A percentile compares a stretch with the other conserved stretches of the same genome.
Conservation (phyloP, 331 rosid species). For the Acacia concinna region DNA sequence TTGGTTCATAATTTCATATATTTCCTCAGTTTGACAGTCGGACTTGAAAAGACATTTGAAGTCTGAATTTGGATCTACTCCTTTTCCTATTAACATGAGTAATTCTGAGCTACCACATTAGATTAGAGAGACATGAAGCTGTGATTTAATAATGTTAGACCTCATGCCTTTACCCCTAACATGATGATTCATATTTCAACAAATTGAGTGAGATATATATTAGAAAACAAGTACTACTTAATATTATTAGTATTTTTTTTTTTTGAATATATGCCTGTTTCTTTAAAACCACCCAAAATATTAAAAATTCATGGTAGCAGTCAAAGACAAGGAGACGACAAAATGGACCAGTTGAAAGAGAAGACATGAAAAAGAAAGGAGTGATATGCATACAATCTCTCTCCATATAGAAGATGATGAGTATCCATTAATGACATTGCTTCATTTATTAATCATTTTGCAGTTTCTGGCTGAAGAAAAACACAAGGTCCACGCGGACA, state of each 20-base stretch:
- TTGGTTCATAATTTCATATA: background rate
- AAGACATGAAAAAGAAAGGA: background rate
- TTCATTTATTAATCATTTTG: background rate
- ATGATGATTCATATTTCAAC: background rate
- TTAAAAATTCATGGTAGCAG: background rate
- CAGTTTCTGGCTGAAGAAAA: slow-evolving; percentile 70
- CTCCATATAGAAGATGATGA: background rate
- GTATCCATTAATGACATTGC: slow-evolving; percentile 6
- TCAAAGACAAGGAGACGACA: background rate
- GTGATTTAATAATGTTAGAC: background rate
- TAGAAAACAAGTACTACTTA: no score
- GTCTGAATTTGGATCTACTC: background rate
- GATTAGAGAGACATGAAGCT: background rate
- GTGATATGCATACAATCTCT: background rate
- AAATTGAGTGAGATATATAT: background rate
- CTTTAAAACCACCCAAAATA: background rate
- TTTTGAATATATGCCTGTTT: no score
- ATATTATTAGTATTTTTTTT: no score
- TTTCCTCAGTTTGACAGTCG: background rate
- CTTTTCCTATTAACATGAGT: background rate
- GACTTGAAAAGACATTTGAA: background rate
- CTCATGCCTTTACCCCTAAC: background rate
- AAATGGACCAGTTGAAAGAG: background rate
- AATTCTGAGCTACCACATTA: background rate
- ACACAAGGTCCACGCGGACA: slow-evolving; percentile 44